Base-by-base conservation (phyloP, 2,329 filamentous ascomycete genomes). In the Dactylellina leptospora region DNA sequence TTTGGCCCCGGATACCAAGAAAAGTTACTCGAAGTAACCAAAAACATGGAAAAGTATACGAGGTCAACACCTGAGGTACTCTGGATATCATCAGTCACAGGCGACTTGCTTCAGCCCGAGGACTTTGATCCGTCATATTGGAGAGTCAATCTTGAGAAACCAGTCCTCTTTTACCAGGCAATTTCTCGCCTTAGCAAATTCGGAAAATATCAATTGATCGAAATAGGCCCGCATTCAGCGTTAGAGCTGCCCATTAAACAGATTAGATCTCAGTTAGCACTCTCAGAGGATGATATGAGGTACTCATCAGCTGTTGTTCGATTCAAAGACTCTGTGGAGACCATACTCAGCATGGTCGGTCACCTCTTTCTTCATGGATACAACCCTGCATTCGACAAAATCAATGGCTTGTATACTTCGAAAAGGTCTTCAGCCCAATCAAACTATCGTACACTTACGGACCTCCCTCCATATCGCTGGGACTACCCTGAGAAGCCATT, bases 141-240 rank as follows among this genome's bases (percentile, higher is more conserved):
- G 79, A 75, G 77, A 1, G 61, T 75, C 5, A 79, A 80, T 51
- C 75, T 81, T 72, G 77, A 78, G 4, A 77, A 75, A 1, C 78
- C 78, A 0, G 81, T 82, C 16, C 76, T 76, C 11, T 82, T 82
- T 51, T 74, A 72, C 2, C 73, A 76, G 3, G 79, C 79, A 9
- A 73, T 81, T 3, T 74, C 62, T 2, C n/a, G 47, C 1, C 45
- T 68, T 16, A 53, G 11, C 13, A 25, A 51, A 1, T n/a, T 53
- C 1, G 62, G 53, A 30, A 9, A 20, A 4, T 53, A 68, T 16
- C 40, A 53, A 27, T 18, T 68, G 1, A 53, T 68, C 11, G 75
- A 76, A 38, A 45, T 76, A 20, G 75, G 75, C 3, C 75, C 75
- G 10, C 75, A 76, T 44, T 66, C 69, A 8, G 62, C 75, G 1